Base-by-base conservation (phyloP, 176 grass and related monocot genomes). In the Panicum miliaceum region DNA sequence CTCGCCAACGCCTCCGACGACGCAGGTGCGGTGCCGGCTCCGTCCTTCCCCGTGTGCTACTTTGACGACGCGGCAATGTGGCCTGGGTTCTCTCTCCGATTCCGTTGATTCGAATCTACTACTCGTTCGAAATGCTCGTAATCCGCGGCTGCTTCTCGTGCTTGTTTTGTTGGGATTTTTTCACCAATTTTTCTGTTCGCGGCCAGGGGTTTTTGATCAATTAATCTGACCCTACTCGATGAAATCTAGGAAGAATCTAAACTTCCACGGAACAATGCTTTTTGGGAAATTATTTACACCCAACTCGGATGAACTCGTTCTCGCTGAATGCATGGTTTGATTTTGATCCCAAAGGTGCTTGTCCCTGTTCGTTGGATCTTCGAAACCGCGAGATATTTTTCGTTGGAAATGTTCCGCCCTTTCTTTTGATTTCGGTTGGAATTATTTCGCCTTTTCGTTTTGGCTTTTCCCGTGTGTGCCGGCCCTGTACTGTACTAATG, bases 1-100 rank as follows among this genome's bases (percentile, higher is more conserved):
- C 23, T 52, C 48, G 76, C 50, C 57, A 26, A 9, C 87, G 52
- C 64, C 56, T 43, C 50, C 62, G 38, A 32, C 63, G 29, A 60
- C 77, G 26, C 83, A 77, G 78, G 88, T 89, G 65, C 13, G 25
- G 53, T 36, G 4, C 8, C 32, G 5, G 12, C 7, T 6, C 50
- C 12, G 8, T 0, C 6, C n/a, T 50, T 50, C 5, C 13, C 2
- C 60, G 10, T 5, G 8, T 45, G 19, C 54, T 50, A 37, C 56
- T 74, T 46, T 10, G 3, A 2, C 46, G 32, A 15, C 3, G 32
- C 63, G 7, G 3, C 42, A 1, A 32, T 42, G 7, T 41, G 34
- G 29, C 27, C 42, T 48, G 3, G 42, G 32, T 12, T 40, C 52
- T 71, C 43, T 34, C 43, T 34, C 12, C 11, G 10, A 6, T 51